phyloP scores from a whole-genome alignment of 768 basidiomycete genomes.

The Hemileccinum rubropunctum region DNA sequence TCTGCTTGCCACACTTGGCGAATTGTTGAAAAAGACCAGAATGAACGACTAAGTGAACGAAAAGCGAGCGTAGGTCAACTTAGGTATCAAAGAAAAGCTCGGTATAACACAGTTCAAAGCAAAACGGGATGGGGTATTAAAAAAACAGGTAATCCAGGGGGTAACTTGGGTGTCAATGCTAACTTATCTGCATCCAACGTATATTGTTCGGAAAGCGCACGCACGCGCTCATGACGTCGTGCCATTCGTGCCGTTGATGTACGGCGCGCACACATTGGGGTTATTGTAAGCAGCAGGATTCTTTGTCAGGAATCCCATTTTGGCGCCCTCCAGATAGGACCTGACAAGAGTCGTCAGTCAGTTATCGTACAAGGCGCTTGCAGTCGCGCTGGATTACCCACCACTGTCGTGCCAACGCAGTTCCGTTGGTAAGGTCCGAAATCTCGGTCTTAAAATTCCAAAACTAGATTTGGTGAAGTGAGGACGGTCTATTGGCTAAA shows the following conservation, averaged over 20 bases:
- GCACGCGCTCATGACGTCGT: slow-evolving; percentile 5
- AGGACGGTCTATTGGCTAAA: not conserved
- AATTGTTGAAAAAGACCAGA: too few relatives aligned
- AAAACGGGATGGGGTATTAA: too few relatives aligned
- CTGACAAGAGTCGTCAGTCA: slow-evolving; percentile 31
- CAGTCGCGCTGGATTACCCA: slow-evolving; percentile 25
- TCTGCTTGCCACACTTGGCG: too few relatives aligned
- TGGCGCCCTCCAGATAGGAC: slow-evolving; percentile 67
- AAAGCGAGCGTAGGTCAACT: too few relatives aligned
- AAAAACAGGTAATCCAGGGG: too few relatives aligned
- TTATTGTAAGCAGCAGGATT: slow-evolving; percentile 58
- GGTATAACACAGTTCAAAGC: too few relatives aligned
- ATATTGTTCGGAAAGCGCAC: not conserved
- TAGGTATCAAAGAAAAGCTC: too few relatives aligned
- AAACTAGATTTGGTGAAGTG: slow-evolving; percentile 34
- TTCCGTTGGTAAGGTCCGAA: slow-evolving; percentile 45
- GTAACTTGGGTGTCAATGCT: too few relatives aligned
- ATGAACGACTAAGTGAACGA: too few relatives aligned
- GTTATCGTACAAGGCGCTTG: not conserved
- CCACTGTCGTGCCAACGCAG: slow-evolving; percentile 58
- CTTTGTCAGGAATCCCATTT: slow-evolving; percentile 56
- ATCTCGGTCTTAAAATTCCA: slow-evolving; percentile 78
- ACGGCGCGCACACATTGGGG: slow-evolving; percentile 62
- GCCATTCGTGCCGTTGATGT: slow-evolving; percentile 25
- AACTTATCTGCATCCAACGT: too few relatives aligned